Evolutionary conservation across 2,329 filamentous ascomycete genomes (phyloP).

Genomic region (Alternaria sp.): DNA sequence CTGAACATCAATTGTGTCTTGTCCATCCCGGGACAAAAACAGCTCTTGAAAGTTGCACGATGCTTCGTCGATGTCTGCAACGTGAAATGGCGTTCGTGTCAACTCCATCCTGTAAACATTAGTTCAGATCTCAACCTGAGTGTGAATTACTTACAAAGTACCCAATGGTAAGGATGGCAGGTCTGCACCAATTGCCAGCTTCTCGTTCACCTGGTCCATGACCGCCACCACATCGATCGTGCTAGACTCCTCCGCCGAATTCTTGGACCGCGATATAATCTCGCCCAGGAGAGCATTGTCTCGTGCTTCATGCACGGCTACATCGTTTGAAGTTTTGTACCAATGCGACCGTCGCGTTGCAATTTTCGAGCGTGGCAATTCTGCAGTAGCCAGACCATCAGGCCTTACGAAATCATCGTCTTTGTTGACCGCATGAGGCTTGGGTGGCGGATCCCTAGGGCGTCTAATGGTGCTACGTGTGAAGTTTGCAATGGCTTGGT

Average conservation of each 20-base stretch:
- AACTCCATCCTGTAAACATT: conserved; percentile 34
- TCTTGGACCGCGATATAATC: conserved; percentile 18
- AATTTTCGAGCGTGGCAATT: conserved; percentile 22
- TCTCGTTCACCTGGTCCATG: conserved; percentile 22
- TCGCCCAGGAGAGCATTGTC: conserved; percentile 28
- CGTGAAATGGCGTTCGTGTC: conserved; percentile 22
- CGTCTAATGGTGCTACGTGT: conserved; percentile 27
- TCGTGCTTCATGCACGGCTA: neutral
- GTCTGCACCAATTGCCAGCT: conserved; percentile 20
- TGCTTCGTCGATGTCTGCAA: conserved; percentile 45
- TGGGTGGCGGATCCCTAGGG: conserved; percentile 9
- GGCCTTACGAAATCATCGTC: conserved; percentile 43
- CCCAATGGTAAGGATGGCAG: conserved; percentile 19
- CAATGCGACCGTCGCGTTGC: conserved; percentile 16
- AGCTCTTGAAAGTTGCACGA: conserved; percentile 37
- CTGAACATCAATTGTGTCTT: conserved; percentile 18
- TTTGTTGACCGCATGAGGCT: conserved; percentile 16
- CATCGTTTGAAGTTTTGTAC: neutral
- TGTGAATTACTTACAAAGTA: conserved; percentile 36
- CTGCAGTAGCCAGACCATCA: conserved; percentile 31
- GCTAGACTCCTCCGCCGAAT: neutral
- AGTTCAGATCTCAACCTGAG: conserved; percentile 4
- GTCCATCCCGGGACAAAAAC: conserved; percentile 8
- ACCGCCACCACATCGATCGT: conserved; percentile 25
- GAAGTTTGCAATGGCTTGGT: conserved; percentile 26